Percentiles rank a stretch among this genome's conserved stretches.
Conservation (phyloP, 2,329 filamentous ascomycete genomes). For the Thermoascus crustaceus region DNA sequence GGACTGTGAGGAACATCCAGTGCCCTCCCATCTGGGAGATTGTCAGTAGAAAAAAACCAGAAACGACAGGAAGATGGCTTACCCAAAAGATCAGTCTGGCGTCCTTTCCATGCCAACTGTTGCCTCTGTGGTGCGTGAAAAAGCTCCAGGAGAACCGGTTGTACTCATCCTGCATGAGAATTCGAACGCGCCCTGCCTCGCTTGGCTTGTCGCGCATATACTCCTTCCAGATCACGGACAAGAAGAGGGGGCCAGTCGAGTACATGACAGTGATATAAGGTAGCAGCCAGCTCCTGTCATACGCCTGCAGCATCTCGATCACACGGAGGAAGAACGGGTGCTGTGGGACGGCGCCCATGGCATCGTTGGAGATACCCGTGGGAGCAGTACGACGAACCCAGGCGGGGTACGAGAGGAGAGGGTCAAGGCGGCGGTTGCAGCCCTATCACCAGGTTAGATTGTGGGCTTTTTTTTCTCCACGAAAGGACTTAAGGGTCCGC, state of each 20-base stretch:
- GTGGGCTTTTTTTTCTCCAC: conserved; percentile 1
- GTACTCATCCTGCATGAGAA: conserved; percentile 64
- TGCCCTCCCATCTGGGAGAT: conserved; percentile 43
- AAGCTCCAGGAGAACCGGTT: conserved; percentile 62
- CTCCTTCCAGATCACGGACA: conserved; percentile 68
- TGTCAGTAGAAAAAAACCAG: background rate
- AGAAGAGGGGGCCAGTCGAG: conserved; percentile 65
- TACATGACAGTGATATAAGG: conserved; percentile 76
- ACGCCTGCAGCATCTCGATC: conserved; percentile 58
- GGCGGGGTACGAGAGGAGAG: conserved; percentile 59
- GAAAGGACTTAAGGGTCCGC: conserved; percentile 20
- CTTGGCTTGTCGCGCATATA: conserved; percentile 47
- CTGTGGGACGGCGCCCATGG: conserved; percentile 63
- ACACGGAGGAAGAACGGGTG: conserved; percentile 68
- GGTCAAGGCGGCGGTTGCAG: conserved; percentile 60
- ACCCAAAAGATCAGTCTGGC: conserved; percentile 59
- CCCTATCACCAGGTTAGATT: conserved; percentile 38
- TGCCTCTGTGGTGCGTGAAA: conserved; percentile 58
- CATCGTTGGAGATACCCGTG: conserved; percentile 74
- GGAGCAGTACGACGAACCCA: conserved; percentile 65
- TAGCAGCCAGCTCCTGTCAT: conserved; percentile 60
- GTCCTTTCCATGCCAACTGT: conserved; percentile 58
- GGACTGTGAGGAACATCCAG: conserved; percentile 47
- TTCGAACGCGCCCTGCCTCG: conserved; percentile 49
- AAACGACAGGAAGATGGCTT: conserved; percentile 12